A percentile compares a stretch with the other conserved stretches of the same genome.
phyloP scores from a whole-genome alignment of 208 protist species.

The Trichomonas tenax region DNA sequence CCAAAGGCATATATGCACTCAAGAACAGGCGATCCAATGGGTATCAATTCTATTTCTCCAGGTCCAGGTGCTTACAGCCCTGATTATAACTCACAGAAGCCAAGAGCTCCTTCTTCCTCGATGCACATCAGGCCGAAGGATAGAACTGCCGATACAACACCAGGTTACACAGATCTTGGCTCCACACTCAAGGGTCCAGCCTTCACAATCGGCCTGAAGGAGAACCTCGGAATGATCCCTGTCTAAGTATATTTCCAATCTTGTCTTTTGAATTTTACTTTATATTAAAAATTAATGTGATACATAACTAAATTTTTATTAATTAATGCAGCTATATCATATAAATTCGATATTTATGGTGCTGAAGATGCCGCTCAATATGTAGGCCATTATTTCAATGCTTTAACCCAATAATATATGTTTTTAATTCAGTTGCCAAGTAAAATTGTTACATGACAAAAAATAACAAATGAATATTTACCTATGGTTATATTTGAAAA shows the following conservation, averaged over 20 bases:
- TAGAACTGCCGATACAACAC: not conserved
- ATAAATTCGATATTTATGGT: too few relatives aligned
- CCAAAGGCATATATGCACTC: not conserved
- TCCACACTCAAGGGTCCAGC: not conserved
- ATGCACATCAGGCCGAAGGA: not conserved
- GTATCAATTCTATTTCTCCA: not conserved
- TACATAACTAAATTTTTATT: not conserved
- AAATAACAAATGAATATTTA: too few relatives aligned
- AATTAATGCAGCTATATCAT: too few relatives aligned
- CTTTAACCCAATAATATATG: too few relatives aligned
- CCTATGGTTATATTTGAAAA: too few relatives aligned
- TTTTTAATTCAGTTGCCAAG: too few relatives aligned
- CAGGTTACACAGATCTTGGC: not conserved
- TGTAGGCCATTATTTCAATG: too few relatives aligned
- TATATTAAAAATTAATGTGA: not conserved
- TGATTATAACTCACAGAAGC: not conserved
- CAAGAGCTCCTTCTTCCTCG: not conserved
- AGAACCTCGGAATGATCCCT: not conserved
- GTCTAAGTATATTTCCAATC: not conserved
- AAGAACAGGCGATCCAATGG: not conserved
- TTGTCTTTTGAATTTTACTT: not conserved
- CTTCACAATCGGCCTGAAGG: not conserved
- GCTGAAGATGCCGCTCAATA: too few relatives aligned
- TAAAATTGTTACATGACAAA: too few relatives aligned
- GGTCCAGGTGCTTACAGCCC: not conserved